These are phyloP conservation scores for Phaeosphaeria sp. DNA, from an alignment of 2,329 filamentous ascomycete species.

Conservation along the genomic window DNA sequence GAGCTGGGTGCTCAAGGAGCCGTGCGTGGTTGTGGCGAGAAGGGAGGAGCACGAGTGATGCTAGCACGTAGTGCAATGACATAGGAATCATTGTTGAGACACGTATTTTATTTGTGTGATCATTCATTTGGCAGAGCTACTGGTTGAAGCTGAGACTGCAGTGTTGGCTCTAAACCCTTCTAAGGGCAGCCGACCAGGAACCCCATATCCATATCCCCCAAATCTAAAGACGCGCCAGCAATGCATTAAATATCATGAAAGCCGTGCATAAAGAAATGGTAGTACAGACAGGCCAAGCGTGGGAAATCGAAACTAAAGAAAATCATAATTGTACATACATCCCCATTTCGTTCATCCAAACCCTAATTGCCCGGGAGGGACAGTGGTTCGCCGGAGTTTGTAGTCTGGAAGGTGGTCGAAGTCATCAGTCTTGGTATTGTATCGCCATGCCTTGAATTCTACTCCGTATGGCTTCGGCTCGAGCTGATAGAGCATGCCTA, in stretches of 20 bases:
- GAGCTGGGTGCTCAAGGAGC: slow-evolving; percentile 55
- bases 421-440: slow-evolving; percentile 77
- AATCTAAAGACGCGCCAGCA: background rate
- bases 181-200: background rate
- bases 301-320: background rate
- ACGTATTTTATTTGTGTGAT: background rate
- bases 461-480: slow-evolving; percentile 98
- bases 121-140: background rate
- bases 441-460: slow-evolving; percentile 94
- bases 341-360: slow-evolving; percentile 10
- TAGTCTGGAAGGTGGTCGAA: slow-evolving; percentile 90
- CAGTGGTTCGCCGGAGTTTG: slow-evolving; percentile 65
- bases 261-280: background rate
- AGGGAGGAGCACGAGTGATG: slow-evolving; percentile 5
- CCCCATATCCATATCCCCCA: background rate
- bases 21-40: slow-evolving; percentile 52
- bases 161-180: background rate
- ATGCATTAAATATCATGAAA: background rate
- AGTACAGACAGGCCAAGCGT: background rate
- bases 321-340: background rate
- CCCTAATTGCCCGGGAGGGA: slow-evolving; percentile 22
- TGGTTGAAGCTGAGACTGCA: background rate
- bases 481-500: slow-evolving; percentile 92
- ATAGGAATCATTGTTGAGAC: background rate
- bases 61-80: background rate